These are phyloP conservation scores for Prunus mira DNA, from an alignment of 306 rosid species.

Conservation along the genomic window DNA sequence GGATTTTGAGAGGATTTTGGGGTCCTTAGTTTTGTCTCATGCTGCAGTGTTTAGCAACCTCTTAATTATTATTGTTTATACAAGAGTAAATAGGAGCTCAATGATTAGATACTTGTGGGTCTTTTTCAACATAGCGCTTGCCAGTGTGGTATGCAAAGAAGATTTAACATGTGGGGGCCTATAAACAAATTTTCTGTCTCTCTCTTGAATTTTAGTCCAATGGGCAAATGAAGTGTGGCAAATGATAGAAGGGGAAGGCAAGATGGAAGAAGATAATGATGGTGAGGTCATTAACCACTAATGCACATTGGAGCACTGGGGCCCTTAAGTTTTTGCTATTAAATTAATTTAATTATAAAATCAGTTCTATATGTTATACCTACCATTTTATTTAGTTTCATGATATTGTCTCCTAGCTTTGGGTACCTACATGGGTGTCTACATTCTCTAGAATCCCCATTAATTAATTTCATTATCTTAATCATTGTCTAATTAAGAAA, in stretches of 20 bases:
- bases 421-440: slow-evolving; percentile 32
- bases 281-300: slow-evolving; percentile 45
- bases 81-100: neutral
- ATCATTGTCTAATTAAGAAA: slow-evolving; percentile 25
- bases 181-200: slow-evolving; percentile 27
- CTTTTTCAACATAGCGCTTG: slow-evolving; percentile 7
- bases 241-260: slow-evolving; percentile 3
- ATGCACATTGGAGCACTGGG: slow-evolving; percentile 11
- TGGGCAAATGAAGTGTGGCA: slow-evolving; percentile 15
- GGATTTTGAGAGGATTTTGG: neutral
- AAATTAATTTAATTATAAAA: slow-evolving; percentile 12
- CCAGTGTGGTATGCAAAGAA: neutral
- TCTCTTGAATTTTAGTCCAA: slow-evolving; percentile 3
- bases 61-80: neutral
- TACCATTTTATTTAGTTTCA: slow-evolving; percentile 26
- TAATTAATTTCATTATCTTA: slow-evolving; percentile 29
- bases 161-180: slow-evolving; percentile 16
- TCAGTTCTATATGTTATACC: slow-evolving; percentile 9
- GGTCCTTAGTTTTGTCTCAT: slow-evolving; percentile 20
- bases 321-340: slow-evolving; percentile 6
- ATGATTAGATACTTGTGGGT: slow-evolving; percentile 17
- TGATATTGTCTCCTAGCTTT: slow-evolving; percentile 51
- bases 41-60: neutral
- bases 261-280: slow-evolving; percentile 17
- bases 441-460: slow-evolving; percentile 16